Evolutionary conservation across 2,329 filamentous ascomycete genomes (phyloP), one percentile per base, ranked within the genome.

Genomic region (Tolypocladium tropicale): DNA sequence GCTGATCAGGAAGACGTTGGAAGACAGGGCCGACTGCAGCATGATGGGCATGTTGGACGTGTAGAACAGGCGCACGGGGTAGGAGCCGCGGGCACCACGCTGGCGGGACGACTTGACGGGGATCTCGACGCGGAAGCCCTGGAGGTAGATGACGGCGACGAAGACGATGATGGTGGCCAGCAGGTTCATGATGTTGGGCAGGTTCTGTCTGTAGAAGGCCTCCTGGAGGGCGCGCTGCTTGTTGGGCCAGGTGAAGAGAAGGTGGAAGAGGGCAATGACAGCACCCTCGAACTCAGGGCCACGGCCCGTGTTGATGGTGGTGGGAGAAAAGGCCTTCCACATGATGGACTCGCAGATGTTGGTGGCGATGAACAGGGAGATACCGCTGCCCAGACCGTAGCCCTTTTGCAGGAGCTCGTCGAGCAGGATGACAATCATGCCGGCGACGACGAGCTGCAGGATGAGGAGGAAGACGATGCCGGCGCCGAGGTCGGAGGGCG

Each of bases 21-120:
- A 96, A 64, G 90, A 96, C 65, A 99, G 85, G 65, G 94, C 94
- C 52, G 93, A 97, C 81, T 99, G 95, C 74, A 99, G 83, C 94
- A 99, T 99, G 78, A 99, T 99, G 71, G 94, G 94, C 95, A 99
- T 99, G 88, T 99, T 99, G 74, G 92, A 96, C 72, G 94, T 99
- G 81, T 99, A 99, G 85, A 99, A 99, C 58, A 99, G 89, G 70
- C 95, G 93, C 74, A 99, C 85, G 68, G 94, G 94, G 84, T 97
- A 99, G 43, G 92, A 95, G 69, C 93, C 95, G 68, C 94, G 93
- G 73, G 95, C 94, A 76, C 94, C 94, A 82, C 94, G 92, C 84
- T 99, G 94, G 78, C 94, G 92, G 67, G 91, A 93, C 59, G 92
- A 96, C 86, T 99, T 99, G 83, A 99, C 94, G 61, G 95, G 95